Percentiles rank a stretch among this genome's conserved stretches.
phyloP scores from a whole-genome alignment of 2,329 filamentous ascomycete species.

The Diaporthe longicolla region DNA sequence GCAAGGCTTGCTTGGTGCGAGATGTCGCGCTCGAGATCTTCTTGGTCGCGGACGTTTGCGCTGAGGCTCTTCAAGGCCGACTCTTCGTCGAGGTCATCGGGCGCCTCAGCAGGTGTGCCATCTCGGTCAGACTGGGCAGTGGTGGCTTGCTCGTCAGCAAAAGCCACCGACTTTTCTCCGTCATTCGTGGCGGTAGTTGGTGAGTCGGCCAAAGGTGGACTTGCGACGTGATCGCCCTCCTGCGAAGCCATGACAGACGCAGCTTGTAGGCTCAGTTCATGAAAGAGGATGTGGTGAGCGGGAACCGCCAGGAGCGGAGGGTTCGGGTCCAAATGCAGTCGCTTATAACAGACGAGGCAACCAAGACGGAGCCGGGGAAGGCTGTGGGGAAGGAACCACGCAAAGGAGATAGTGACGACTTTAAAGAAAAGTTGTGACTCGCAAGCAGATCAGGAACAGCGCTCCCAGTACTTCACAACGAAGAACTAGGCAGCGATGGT shows the following conservation, averaged over 20 bases:
- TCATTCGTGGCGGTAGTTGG: neutral
- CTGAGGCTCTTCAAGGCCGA: slow-evolving; percentile 74
- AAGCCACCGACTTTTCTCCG: slow-evolving; percentile 11
- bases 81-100: slow-evolving; percentile 66
- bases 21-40: slow-evolving; percentile 92
- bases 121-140: slow-evolving; percentile 28
- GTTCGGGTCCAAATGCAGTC: neutral
- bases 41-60: slow-evolving; percentile 83
- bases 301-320: neutral
- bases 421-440: neutral
- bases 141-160: slow-evolving; percentile 8
- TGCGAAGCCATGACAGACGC: slow-evolving; percentile 19
- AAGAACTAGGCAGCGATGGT: slow-evolving; percentile 22
- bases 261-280: slow-evolving; percentile 6
- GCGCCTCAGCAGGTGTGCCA: slow-evolving; percentile 25
- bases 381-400: neutral
- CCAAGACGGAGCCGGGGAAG: neutral
- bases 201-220: neutral
- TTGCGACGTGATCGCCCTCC: slow-evolving; percentile 18
- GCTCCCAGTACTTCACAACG: neutral
- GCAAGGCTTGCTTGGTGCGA: slow-evolving; percentile 72
- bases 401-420: neutral
- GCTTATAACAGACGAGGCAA: neutral
- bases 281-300: neutral
- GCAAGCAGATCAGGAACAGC: neutral